A percentile compares a stretch with the other conserved stretches of the same genome.
Conservation (phyloP, 2,329 filamentous ascomycete genomes). For the Purpureocillium lavendulum region DNA sequence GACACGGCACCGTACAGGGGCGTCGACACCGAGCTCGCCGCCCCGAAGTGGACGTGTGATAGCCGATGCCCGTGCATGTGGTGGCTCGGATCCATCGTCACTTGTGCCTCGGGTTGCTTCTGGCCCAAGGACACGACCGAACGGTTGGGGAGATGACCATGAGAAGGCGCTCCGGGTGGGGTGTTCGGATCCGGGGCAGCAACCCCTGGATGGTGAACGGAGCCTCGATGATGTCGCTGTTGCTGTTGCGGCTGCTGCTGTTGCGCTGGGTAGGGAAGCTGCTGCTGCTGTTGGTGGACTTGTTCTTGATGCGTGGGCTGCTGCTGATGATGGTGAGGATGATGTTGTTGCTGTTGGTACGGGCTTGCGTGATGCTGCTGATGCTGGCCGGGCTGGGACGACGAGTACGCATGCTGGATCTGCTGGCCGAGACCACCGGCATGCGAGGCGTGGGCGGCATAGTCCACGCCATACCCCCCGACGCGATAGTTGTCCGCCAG, state of each 20-base stretch:
- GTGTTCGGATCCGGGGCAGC: conserved; percentile 37
- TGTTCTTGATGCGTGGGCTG: neutral
- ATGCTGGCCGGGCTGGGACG: conserved; percentile 22
- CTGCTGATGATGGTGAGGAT: neutral
- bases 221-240: conserved; percentile 25
- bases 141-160: conserved; percentile 22
- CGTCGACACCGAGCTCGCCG: conserved; percentile 37
- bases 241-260: neutral
- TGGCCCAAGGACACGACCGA: conserved; percentile 27
- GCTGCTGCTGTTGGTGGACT: conserved; percentile 2
- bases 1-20: conserved; percentile 43
- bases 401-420: conserved; percentile 55
- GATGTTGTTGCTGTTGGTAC: conserved; percentile 3
- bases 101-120: conserved; percentile 35
- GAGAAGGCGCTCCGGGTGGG: conserved; percentile 24
- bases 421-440: conserved; percentile 58
- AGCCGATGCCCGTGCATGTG: conserved; percentile 46
- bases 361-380: conserved; percentile 9
- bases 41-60: conserved; percentile 44
- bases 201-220: conserved; percentile 37
- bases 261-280: neutral
- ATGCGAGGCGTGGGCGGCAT: conserved; percentile 60
- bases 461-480: conserved; percentile 68
- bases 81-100: conserved; percentile 47
- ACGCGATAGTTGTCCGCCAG: conserved; percentile 69